Conservation (phyloP, 495 filamentous ascomycete species). For the Neurospora hispaniola region DNA sequence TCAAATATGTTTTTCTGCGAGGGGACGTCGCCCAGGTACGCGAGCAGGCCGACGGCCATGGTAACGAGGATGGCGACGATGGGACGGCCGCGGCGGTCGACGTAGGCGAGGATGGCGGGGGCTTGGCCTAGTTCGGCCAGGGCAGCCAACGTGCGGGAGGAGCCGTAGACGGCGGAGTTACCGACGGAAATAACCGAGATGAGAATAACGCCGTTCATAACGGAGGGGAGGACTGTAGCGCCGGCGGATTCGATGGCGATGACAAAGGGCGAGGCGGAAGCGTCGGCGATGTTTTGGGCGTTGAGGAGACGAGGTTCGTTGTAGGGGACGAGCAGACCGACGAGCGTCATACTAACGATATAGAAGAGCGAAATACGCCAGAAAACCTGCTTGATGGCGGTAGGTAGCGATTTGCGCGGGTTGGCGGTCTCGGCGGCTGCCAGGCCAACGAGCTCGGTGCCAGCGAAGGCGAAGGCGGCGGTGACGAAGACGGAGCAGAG, state of each 20-base stretch:
- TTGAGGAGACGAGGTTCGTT: conserved; percentile 48
- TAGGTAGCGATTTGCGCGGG: conserved; percentile 75
- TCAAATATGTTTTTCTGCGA: conserved; percentile 54
- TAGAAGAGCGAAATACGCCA: conserved; percentile 92
- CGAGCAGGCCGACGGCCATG: conserved; percentile 61
- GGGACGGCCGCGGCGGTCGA: conserved; percentile 76
- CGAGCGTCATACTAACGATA: conserved; percentile 61
- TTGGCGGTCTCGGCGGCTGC: conserved; percentile 85
- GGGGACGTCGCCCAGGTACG: conserved; percentile 60
- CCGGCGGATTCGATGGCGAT: conserved; percentile 76
- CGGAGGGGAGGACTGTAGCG: conserved; percentile 59
- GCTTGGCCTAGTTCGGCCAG: conserved; percentile 81
- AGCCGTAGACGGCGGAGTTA: conserved; percentile 81
- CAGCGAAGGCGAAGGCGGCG: conserved; percentile 84
- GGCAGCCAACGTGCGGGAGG: conserved; percentile 76
- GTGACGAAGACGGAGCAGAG: conserved; percentile 89
- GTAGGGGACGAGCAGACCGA: conserved; percentile 70
- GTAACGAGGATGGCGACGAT: conserved; percentile 61
- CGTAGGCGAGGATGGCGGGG: conserved; percentile 64
- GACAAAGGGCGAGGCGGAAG: conserved; percentile 76
- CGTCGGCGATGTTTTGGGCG: conserved; percentile 45
- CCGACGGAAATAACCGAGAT: conserved; percentile 81
- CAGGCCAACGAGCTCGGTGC: conserved; percentile 85
- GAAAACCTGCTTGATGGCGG: conserved; percentile 88
- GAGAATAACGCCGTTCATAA: conserved; percentile 91